Evolutionary conservation across 352 stramenopile species (phyloP), one percentile per base, ranked within the genome.

Genomic region (Halophytophthora batemanensis): DNA sequence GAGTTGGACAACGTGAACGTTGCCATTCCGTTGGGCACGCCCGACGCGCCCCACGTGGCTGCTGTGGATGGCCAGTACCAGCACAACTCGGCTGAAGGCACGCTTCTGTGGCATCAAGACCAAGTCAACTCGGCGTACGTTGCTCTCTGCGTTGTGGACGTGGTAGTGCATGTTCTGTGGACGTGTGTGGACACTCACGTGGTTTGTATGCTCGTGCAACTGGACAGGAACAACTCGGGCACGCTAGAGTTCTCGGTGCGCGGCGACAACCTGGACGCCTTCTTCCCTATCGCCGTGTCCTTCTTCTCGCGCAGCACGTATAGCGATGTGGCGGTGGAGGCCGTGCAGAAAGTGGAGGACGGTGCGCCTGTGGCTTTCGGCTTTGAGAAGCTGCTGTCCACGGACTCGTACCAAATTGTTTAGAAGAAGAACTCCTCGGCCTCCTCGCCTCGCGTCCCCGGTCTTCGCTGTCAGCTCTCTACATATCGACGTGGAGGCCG

Each of bases 261-360:
- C 14, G 82, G 84, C 58, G 74, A 70, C 61, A 81, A 89, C 49
- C 56, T 95, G 40, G 84, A 95, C 57, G 74, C 71, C 28, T 95
- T 93, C 69, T 95, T 95, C 69, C 84, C 84, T 50, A 86, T 95
- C 44, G 61, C 79, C n/a, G 77, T 95, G 21, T 90, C 82, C 53
- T 95, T 95, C 71, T 95, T 91, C 69, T 95, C 84, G 50, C 84
- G 84, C 61, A 88, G 49, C 58, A 77, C 90, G 40, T 95, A 93
- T 80, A 90, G 84, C 67, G 84, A 93, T 47, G 71, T 91, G 39
- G 64, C 88, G 47, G 77, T 95, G 43, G 77, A 90, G 52, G 65
- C 80, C 15, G 84, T 93, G 41, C 68, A 77, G 40, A 86, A 77
- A 56, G 71, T 86, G 13, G 76, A 80, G 43, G 84, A 95, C 66